phyloP scores from a whole-genome alignment of 352 stramenopile species.

The Pythium vanterpoolii region DNA sequence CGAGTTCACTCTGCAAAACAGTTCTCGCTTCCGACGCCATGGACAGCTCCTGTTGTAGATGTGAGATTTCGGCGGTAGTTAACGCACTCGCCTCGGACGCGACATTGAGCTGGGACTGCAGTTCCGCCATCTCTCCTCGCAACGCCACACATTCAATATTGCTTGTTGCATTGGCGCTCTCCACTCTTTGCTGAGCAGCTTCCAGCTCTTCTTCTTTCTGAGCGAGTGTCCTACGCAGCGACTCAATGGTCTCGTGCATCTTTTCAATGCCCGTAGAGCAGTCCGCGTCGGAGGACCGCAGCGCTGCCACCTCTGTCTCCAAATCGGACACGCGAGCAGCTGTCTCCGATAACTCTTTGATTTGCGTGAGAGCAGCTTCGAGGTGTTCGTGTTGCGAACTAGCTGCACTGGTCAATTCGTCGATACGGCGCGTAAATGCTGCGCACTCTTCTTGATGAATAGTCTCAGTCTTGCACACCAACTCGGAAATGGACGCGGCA shows the following conservation, averaged over 20 bases:
- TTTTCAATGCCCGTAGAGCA: not conserved
- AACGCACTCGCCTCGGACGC: not conserved
- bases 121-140: not conserved
- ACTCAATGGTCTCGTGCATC: not conserved
- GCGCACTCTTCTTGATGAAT: slow-evolving; percentile 1
- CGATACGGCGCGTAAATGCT: not conserved
- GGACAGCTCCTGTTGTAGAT: slow-evolving; percentile 5
- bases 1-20: not conserved
- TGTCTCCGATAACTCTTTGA: not conserved
- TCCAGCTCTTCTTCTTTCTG: slow-evolving; percentile 3
- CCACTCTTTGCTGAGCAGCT: not conserved
- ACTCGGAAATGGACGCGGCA: slow-evolving; percentile 4
- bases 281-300: not conserved
- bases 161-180: not conserved
- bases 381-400: not conserved
- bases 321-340: not conserved
- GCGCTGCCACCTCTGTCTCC: slow-evolving; percentile 1
- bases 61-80: not conserved
- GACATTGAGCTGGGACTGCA: not conserved
- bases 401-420: slow-evolving; percentile 1
- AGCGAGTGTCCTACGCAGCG: not conserved
- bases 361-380: not conserved
- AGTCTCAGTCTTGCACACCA: slow-evolving; percentile 3
- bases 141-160: not conserved
- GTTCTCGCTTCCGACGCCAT: not conserved